These are phyloP conservation scores for Epichloe aotearoae DNA, from an alignment of 2,329 filamentous ascomycete genomes.

Conservation along the genomic window DNA sequence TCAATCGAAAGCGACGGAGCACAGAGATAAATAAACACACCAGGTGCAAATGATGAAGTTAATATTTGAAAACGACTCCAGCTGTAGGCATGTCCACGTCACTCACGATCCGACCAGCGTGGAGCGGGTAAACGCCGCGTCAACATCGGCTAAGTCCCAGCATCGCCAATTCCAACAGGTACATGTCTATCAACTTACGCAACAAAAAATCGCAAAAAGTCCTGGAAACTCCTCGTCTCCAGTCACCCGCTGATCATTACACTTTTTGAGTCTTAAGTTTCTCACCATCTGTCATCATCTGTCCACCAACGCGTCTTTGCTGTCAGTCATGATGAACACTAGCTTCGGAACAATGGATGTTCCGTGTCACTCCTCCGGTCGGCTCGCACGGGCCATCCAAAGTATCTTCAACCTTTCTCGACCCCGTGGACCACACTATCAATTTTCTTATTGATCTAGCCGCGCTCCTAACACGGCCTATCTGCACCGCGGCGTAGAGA, in stretches of 20 bases:
- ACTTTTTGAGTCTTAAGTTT: background rate
- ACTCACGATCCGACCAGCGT: too few relatives aligned
- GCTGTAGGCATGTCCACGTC: too few relatives aligned
- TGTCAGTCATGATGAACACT: background rate
- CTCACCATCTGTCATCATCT: background rate
- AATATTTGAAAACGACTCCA: too few relatives aligned
- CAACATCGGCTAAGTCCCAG: slow-evolving; percentile 16
- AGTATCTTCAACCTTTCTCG: slow-evolving; percentile 7
- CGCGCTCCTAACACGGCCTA: slow-evolving; percentile 23
- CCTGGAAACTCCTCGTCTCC: background rate
- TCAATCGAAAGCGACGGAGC: too few relatives aligned
- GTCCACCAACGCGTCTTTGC: background rate
- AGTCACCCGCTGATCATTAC: background rate
- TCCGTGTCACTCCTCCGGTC: slow-evolving; percentile 3
- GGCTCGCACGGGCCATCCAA: slow-evolving; percentile 16
- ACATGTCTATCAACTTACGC: background rate
- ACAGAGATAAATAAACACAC: too few relatives aligned
- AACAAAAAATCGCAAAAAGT: background rate
- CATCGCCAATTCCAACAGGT: slow-evolving; percentile 6
- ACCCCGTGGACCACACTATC: slow-evolving; percentile 23
- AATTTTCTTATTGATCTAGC: slow-evolving; percentile 26
- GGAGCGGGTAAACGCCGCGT: slow-evolving; percentile 16
- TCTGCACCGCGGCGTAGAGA: slow-evolving; percentile 9
- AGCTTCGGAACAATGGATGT: slow-evolving; percentile 7
- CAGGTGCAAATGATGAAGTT: too few relatives aligned